Evolutionary conservation across 352 stramenopile genomes (phyloP), one percentile per base, ranked within the genome.

Genomic region (Globisporangium rhizosaccharum): DNA sequence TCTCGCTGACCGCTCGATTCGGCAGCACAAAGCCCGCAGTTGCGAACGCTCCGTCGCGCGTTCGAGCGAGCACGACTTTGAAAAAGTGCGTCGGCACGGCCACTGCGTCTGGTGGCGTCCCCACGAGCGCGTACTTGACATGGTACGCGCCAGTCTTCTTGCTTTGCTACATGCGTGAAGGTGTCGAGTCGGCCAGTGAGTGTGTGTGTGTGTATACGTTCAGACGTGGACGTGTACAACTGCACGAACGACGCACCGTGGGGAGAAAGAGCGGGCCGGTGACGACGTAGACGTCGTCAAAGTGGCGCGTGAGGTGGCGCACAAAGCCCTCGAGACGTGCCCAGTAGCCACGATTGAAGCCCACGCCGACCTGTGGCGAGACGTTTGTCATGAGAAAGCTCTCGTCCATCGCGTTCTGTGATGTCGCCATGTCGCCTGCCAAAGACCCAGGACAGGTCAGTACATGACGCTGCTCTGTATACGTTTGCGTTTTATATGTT

Each of bases 361-460:
- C 85, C 26, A 75, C 82, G 41, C 85, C 86, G 47, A 96, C 65
- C 63, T 98, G 96, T 0, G 96, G 96, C 26, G 86, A 96, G 58
- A 98, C 93, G 71, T 98, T 98, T 52, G 79, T 95, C 72, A 98
- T 94, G n/a, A 92, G 73, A 62, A 98, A 98, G 53, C 93, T 98
- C 70, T 98, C 92, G 59, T 96, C 70, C 76, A 97, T 91, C 28
- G 81, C 76, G 39, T 80, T 54, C 55, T 97, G 86, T 15, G 82
- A 88, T 6, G 71, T 67, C 8, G 67, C 68, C 79, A 97, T 97
- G 65, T 98, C 85, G 8, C 87, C 92, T 91, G 59, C 26, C 50
- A 33, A 47, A 1, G 20, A 33, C 20, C 41, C 1, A 39, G 12
- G 26, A 25, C 45, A 14, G 42, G 20, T 45, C n/a, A 39, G 20